phyloP scores from a whole-genome alignment of 306 rosid species.

The Citrullus amarus region DNA sequence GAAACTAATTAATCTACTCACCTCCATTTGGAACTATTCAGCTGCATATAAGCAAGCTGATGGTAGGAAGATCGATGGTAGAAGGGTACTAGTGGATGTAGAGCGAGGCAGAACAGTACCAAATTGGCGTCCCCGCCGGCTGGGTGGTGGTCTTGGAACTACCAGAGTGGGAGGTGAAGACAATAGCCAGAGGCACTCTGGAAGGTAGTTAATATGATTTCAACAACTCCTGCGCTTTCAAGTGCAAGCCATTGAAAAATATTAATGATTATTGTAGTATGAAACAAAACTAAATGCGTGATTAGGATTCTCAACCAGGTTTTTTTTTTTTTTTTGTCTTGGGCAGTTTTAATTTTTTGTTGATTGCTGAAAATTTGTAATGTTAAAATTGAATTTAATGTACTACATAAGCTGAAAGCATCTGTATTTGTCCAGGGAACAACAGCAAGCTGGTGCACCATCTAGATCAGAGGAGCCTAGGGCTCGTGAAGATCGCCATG shows the following conservation, averaged over 20 bases:
- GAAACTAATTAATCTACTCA: background rate
- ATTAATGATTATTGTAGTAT: background rate
- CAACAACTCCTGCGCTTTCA: background rate
- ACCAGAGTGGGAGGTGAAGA: slow-evolving; percentile 95
- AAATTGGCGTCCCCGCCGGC: slow-evolving; percentile 96
- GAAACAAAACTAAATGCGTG: background rate
- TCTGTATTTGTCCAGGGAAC: slow-evolving; percentile 56
- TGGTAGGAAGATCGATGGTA: slow-evolving; percentile 91
- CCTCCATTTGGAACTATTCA: slow-evolving; percentile 18
- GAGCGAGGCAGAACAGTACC: slow-evolving; percentile 99
- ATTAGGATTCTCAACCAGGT: background rate
- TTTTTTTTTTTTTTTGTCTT: background rate
- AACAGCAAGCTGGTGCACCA: slow-evolving; percentile 57
- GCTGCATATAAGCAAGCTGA: slow-evolving; percentile 99
- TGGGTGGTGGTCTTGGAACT: slow-evolving; percentile 99
- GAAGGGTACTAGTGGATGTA: slow-evolving; percentile 96
- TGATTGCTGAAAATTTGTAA: background rate
- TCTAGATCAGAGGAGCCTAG: slow-evolving; percentile 92
- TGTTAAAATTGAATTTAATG: background rate
- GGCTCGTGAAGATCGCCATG: slow-evolving; percentile 69
- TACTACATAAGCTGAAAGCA: background rate
- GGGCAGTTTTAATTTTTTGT: background rate
- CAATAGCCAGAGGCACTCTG: slow-evolving; percentile 67
- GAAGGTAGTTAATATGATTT: slow-evolving; percentile 42
- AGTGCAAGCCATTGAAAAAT: background rate